Base-by-base conservation (phyloP, 768 basidiomycete genomes). In the Piloderma croceum region DNA sequence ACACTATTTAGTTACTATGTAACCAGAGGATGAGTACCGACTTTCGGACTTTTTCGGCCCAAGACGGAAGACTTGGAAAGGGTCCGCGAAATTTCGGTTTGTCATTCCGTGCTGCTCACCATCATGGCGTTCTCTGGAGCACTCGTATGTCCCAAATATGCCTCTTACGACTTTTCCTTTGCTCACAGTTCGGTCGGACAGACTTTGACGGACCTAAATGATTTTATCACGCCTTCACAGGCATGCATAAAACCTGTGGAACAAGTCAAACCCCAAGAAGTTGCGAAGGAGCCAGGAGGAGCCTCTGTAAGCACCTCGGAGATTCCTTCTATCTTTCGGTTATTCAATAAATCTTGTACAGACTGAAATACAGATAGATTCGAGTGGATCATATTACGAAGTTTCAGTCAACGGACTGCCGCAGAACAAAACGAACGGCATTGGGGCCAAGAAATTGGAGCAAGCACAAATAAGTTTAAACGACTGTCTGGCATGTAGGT, bases 401-500 rank as follows among this genome's bases (percentile, higher is more conserved):
- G 81, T 93, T 7, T 55, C 74, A 6, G 50, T 64, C 11, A 61
- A 59, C 18, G 53, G 52, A 13, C 37, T 49, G 35, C 10, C 9
- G 9, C 47, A 34, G 19, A 50, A 41, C 23, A 44, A 44, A 47
- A 22, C 41, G 40, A 31, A 46, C 13, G 31, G 45, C 22, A 65
- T 64, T 22, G 48, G 52, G 12, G 22, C 51, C 23, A 72, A 70
- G 60, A 92, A 89, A 62, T 72, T 99, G 9, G 77, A 90, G 52
- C 90, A 90, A 50, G 96, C 96, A 2, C 87, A 98, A 60, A 90
- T 99, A 49, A 98, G 83, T 57, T 63, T 99, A 52, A 98, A 96
- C 49, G 96, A 99, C 58, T 99, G 96, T 65, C 71, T 99, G 34
- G 96, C 96, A 19, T 98, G 96, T 74, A 96, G 91, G 93, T 90